These are phyloP conservation scores for Ophiostoma sp. DNA, from an alignment of 2,329 filamentous ascomycete genomes.

Conservation along the genomic window DNA sequence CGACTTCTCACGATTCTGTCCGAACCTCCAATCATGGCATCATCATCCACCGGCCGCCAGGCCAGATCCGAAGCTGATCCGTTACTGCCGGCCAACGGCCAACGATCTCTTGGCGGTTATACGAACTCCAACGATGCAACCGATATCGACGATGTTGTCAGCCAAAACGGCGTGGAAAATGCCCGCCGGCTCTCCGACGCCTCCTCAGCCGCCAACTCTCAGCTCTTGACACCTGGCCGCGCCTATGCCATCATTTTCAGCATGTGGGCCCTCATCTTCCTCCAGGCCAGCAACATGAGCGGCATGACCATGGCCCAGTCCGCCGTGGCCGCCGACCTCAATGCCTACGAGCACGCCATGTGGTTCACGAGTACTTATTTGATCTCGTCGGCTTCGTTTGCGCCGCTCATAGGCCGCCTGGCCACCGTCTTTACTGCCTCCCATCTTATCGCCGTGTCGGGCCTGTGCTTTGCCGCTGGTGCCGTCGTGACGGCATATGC, in stretches of 20 bases:
- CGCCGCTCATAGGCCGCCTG: slow-evolving; percentile 70
- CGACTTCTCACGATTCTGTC: too few relatives aligned
- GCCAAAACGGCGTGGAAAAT: not conserved
- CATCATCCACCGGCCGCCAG: not conserved
- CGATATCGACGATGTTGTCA: not conserved
- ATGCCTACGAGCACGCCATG: slow-evolving; percentile 69
- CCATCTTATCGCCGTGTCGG: slow-evolving; percentile 62
- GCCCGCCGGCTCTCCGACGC: slow-evolving; percentile 11
- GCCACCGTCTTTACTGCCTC: slow-evolving; percentile 72
- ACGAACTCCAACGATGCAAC: not conserved
- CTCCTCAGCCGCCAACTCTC: not conserved
- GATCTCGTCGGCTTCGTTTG: slow-evolving; percentile 59
- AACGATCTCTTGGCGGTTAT: not conserved
- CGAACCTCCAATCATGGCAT: not conserved
- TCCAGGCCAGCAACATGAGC: slow-evolving; percentile 71
- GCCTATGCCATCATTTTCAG: slow-evolving; percentile 52
- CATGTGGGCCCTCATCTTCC: slow-evolving; percentile 58
- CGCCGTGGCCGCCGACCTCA: slow-evolving; percentile 70
- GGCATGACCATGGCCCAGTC: slow-evolving; percentile 81
- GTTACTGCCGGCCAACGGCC: slow-evolving; percentile 2
- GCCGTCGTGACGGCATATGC: slow-evolving; percentile 65
- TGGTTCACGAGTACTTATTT: slow-evolving; percentile 84
- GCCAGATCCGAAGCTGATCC: slow-evolving; percentile 11
- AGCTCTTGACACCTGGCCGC: slow-evolving; percentile 34
- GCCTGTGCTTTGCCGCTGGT: slow-evolving; percentile 60